These are phyloP conservation scores for Apostasia shenzhenica DNA, from an alignment of 106 monocot genomes.

Conservation along the genomic window DNA sequence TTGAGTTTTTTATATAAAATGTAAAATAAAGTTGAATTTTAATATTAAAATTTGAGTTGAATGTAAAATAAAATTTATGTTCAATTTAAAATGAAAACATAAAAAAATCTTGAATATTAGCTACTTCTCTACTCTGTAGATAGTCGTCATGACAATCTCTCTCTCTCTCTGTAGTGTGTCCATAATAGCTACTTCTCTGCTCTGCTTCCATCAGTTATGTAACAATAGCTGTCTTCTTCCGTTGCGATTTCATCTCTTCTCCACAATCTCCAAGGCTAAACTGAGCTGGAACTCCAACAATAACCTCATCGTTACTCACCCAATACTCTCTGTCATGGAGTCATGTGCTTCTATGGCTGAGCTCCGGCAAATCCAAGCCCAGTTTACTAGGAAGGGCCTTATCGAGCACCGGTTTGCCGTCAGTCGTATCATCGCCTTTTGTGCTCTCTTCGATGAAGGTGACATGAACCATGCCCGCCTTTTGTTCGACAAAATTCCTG, in stretches of 20 bases:
- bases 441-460: constrained; percentile 38
- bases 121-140: too few relatives aligned
- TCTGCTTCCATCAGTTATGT: too few relatives aligned
- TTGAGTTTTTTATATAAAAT: too few relatives aligned
- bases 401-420: constrained; percentile 50
- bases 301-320: constrained; percentile 58
- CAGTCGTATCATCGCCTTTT: constrained; percentile 67
- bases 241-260: not conserved
- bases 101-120: too few relatives aligned
- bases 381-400: constrained; percentile 42
- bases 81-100: too few relatives aligned
- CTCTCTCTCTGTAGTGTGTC: too few relatives aligned
- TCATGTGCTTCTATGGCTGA: constrained; percentile 45
- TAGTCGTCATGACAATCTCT: too few relatives aligned
- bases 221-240: not conserved
- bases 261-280: constrained; percentile 2
- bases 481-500: constrained; percentile 25
- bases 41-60: too few relatives aligned
- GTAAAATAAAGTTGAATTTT: too few relatives aligned
- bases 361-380: constrained; percentile 66
- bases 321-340: constrained; percentile 48
- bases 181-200: too few relatives aligned
- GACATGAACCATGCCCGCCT: constrained; percentile 37
- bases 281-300: constrained; percentile 54
- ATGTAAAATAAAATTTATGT: too few relatives aligned